phyloP scores from a whole-genome alignment of 202 grass and related monocot genomes.

The Eragrostis tef region DNA sequence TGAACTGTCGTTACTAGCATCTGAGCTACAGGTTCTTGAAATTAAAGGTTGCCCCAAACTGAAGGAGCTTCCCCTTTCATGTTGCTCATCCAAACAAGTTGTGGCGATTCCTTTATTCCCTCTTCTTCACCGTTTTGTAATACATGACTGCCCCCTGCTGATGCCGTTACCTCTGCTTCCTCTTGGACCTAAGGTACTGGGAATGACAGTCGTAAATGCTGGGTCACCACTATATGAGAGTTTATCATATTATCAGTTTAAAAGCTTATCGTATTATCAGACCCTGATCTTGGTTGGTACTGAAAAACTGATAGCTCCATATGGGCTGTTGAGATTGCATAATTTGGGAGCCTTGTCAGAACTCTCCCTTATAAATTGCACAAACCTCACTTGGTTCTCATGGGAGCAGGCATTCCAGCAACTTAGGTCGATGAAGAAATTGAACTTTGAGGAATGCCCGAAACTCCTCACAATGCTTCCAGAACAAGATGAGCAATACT shows the following conservation, averaged over 20 bases:
- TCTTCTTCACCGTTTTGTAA: constrained; percentile 35
- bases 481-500: constrained; percentile 19
- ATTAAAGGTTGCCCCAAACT: constrained; percentile 42
- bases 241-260: constrained; percentile 23
- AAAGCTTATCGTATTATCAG: constrained; percentile 15
- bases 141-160: constrained; percentile 41
- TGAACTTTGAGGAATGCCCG: constrained; percentile 30
- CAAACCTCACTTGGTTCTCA: constrained; percentile 36
- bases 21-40: constrained; percentile 35
- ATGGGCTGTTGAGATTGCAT: constrained; percentile 34
- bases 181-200: constrained; percentile 32
- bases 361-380: constrained; percentile 10
- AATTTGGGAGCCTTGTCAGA: constrained; percentile 36
- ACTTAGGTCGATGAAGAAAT: constrained; percentile 33
- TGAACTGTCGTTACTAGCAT: constrained; percentile 19
- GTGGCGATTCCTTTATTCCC: constrained; percentile 6
- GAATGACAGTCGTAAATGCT: constrained; percentile 23
- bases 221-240: constrained; percentile 12
- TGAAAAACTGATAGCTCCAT: constrained; percentile 5
- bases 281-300: constrained; percentile 30
- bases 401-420: constrained; percentile 18
- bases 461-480: constrained; percentile 3
- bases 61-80: constrained; percentile 30
- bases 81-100: background rate
- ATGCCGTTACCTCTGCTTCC: constrained; percentile 35